Evolutionary conservation across 2,329 filamentous ascomycete genomes (phyloP).

Genomic region (Phaeosphaeria sp.): DNA sequence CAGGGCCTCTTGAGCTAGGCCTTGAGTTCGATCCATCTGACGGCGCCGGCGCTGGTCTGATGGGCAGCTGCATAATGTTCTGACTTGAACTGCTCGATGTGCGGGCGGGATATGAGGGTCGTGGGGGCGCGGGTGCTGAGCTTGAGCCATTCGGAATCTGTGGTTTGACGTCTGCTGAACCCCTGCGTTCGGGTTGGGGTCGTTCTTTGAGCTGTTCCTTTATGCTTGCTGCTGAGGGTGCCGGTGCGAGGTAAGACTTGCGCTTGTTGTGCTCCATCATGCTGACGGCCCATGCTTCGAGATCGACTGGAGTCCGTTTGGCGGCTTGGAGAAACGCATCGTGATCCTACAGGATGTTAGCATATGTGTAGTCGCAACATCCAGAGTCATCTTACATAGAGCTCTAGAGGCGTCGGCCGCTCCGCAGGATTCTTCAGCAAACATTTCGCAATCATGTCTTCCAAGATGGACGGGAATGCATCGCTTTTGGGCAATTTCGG

Average conservation of each 20-base stretch:
- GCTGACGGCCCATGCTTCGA: conserved; percentile 90
- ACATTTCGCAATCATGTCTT: conserved; percentile 97
- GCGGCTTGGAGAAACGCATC: conserved; percentile 96
- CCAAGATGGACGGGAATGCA: conserved; percentile 91
- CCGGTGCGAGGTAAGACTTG: conserved; percentile 87
- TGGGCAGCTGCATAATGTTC: conserved; percentile 53
- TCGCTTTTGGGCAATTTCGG: conserved; percentile 95
- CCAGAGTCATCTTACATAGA: conserved; percentile 72
- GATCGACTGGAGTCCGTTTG: conserved; percentile 92
- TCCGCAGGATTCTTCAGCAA: conserved; percentile 87
- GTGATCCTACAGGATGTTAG: conserved; percentile 68
- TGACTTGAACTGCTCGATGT: conserved; percentile 51
- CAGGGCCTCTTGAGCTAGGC: conserved; percentile 30
- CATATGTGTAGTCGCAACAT: neutral
- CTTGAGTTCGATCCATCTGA: conserved; percentile 33
- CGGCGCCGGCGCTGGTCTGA: conserved; percentile 51
- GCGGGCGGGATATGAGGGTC: conserved; percentile 51
- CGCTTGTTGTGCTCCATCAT: conserved; percentile 96
- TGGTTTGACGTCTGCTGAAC: conserved; percentile 29
- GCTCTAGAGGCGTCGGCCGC: conserved; percentile 88
- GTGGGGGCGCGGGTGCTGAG: conserved; percentile 40
- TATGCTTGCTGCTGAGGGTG: conserved; percentile 70
- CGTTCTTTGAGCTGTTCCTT: conserved; percentile 48
- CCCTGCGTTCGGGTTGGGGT: conserved; percentile 34
- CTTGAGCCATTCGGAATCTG: conserved; percentile 32